Evolutionary conservation across 345 rosid species (phyloP), one percentile per base, ranked within the genome.

Genomic region (Ceriops decandra): DNA sequence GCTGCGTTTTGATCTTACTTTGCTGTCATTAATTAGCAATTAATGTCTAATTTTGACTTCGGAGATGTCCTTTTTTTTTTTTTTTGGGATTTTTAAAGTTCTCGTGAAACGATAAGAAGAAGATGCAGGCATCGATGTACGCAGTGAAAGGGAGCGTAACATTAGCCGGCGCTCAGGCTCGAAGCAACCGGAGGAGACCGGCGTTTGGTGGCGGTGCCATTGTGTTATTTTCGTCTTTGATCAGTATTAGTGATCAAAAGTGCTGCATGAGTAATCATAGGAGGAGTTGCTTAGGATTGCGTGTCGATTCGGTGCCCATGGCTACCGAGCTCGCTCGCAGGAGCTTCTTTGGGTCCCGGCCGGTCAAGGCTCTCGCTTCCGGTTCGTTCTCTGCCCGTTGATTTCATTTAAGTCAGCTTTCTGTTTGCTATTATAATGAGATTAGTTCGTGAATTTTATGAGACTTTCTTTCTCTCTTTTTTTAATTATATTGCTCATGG

Each of bases 271-370:
- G 76, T 57, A 22, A 68, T 35, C 7, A 21, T 26, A 61, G 47
- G 64, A 66, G 74, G 63, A 46, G 62, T 74, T 76, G 82, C 57
- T 67, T 68, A 19, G 84, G 81, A n/a, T 75, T 83, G 79, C 68
- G 77, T 51, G 68, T 76, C 35, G 73, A 59, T 72, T 66, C 74
- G 20, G 73, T 62, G 60, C 60, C 79, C 19, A 91, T 85, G 97
- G 89, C 89, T 63, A 80, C 90, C 2, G 85, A 85, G 68, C 83
- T 92, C 64, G 79, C 81, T 31, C 89, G 88, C n/a, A 70, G 88
- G 6, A 81, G 70, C 21, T 70, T 83, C 57, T 81, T 79, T 72
- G 60, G 76, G 68, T 74, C 86, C 56, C 72, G 80, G 9, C 60
- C 73, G n/a, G 74, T 87, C 72, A 87, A 74, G 74, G 85, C 88